Evolutionary conservation across 108 stramenopile genomes (phyloP).

Genomic region (Nannochloropsis oceanica): DNA sequence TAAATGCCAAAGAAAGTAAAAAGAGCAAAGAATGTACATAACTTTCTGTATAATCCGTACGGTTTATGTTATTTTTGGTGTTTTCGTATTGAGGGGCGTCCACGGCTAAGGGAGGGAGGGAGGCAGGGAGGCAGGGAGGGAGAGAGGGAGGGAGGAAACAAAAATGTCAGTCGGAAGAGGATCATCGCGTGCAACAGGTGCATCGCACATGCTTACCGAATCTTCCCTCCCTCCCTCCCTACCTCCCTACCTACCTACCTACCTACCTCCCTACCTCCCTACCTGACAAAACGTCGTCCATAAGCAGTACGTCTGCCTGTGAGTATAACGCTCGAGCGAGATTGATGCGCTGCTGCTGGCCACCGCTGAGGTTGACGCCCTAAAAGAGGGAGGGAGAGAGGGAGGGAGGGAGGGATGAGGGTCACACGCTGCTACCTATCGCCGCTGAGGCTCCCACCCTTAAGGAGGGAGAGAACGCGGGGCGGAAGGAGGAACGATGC

Average conservation of each 20-base stretch:
- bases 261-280: conserved; percentile 41
- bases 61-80: too few relatives aligned
- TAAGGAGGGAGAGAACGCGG: neutral
- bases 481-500: neutral
- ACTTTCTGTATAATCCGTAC: too few relatives aligned
- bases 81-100: too few relatives aligned
- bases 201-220: neutral
- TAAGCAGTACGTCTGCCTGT: conserved; percentile 52
- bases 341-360: conserved; percentile 58
- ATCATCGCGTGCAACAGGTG: neutral
- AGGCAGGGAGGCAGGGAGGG: neutral
- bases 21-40: too few relatives aligned
- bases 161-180: neutral
- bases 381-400: conserved; percentile 1
- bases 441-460: too few relatives aligned
- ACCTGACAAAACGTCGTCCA: conserved; percentile 11
- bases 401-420: neutral
- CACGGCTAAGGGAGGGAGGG: neutral
- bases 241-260: neutral
- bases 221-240: neutral
- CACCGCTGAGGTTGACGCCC: conserved; percentile 75
- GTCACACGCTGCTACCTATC: too few relatives aligned
- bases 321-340: conserved; percentile 63
- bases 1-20: too few relatives aligned
- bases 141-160: neutral